Conservation (phyloP, 2,329 filamentous ascomycete genomes). For the Exophiala viscosa region DNA sequence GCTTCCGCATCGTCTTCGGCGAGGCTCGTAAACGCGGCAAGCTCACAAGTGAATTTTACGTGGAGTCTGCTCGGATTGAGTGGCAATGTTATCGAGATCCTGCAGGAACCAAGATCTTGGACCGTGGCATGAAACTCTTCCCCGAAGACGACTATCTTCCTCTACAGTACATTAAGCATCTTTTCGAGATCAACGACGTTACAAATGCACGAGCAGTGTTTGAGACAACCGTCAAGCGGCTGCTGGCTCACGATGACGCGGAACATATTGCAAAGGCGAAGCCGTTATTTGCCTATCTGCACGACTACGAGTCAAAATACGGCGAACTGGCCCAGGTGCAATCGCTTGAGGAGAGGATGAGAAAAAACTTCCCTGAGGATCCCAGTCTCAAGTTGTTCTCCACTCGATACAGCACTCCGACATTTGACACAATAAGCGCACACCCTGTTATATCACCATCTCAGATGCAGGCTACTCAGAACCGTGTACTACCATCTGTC, state of each 20-base stretch:
- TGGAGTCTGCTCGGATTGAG: constrained; percentile 87
- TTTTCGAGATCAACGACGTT: constrained; percentile 86
- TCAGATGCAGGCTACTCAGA: constrained; percentile 66
- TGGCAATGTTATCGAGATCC: constrained; percentile 94
- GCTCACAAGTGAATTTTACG: constrained; percentile 90
- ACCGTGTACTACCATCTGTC: constrained; percentile 40
- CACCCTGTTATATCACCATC: constrained; percentile 78
- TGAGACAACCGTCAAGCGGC: constrained; percentile 82
- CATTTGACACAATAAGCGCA: constrained; percentile 78
- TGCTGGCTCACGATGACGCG: constrained; percentile 64
- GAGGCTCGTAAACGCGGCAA: constrained; percentile 84
- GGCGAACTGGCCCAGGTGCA: constrained; percentile 87
- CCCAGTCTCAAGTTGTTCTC: constrained; percentile 71
- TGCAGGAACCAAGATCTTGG: constrained; percentile 91
- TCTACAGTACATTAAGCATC: constrained; percentile 90
- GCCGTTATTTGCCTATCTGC: constrained; percentile 83
- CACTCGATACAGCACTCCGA: constrained; percentile 67
- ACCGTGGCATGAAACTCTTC: constrained; percentile 88
- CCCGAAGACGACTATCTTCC: constrained; percentile 91
- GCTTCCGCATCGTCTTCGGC: constrained; percentile 81
- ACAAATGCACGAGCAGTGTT: constrained; percentile 96
- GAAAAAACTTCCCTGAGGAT: constrained; percentile 86
- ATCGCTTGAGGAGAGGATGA: constrained; percentile 89
- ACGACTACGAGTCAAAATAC: constrained; percentile 91
- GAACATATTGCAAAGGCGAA: constrained; percentile 73